Evolutionary conservation across 2,329 filamentous ascomycete species (phyloP), one percentile per base, ranked within the genome.

Genomic region (Daldinia eschscholtzii): DNA sequence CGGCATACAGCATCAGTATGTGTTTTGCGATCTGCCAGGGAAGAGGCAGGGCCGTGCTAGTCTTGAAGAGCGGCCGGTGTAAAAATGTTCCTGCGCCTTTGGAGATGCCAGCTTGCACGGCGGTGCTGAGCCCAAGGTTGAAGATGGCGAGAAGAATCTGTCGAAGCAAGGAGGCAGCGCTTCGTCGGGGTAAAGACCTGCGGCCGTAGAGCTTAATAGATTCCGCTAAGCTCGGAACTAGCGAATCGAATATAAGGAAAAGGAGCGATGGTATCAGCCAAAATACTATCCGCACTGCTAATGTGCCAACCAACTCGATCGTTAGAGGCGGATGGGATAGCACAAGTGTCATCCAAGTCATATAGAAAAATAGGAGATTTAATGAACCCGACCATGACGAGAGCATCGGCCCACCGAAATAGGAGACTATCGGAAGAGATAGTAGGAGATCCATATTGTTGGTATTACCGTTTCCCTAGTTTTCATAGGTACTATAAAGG

Each of bases 301-400:
- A 78, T 0, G 91, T 90, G 62, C 90, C 92, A 59, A 92, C 83
- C 0, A 96, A 78, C 78, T 97, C 93, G 64, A 97, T 88, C 65
- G 88, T 87, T 15, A 96, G 83, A 0, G 92, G 89, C 0, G 91
- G 85, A 75, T 97, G 92, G 6, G 91, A 92, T 2, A 95, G 83
- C 42, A 97, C 89, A 35, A 98, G 86, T 0, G 93, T 95, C 5
- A 89, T 89, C 94, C 94, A 97, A 73, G 93, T 95, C 82, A 97
- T 87, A 79, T 94, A 95, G 80, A 97, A 96, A 83, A 97, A 94
- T 70, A 97, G 83, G 26, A 97, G 82, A 79, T 96, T 97, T 70
- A 97, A 84, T 0, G 91, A 94, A 1, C 93, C 95, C 13, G 85
- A 91, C 83, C 91, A 94, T 6, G 92, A 91, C 6, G 88, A 86